Evolutionary conservation across 106 monocot genomes (phyloP), one percentile per base, ranked within the genome.

Genomic region (Chionographis japonica): DNA sequence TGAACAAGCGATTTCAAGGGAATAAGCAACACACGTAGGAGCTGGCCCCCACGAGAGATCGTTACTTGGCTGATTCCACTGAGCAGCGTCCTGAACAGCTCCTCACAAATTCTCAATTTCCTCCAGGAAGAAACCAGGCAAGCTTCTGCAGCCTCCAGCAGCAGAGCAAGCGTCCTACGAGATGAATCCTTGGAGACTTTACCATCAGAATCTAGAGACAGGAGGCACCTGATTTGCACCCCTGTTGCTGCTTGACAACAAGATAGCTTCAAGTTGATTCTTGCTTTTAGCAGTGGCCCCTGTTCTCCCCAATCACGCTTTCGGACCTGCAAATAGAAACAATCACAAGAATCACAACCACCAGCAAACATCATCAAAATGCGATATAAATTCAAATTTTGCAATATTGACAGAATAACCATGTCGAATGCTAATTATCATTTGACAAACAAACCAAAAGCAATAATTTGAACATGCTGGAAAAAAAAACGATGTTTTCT

Each of bases 231-330:
- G 37, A 81, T 74, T 67, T 77, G 89, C 56, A 88, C 81, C 55
- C 53, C 62, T 20, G 64, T 75, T 50, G 93, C 98, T 65, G 90
- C 93, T 71, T 98, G 93, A 66, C 92, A 92, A 38, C 87, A 77
- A 37, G 85, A 83, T 10, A 98, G 35, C 52, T 98, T 98, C 17
- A 74, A 70, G 40, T 79, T 84, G 42, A 98, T 93, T 78, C 87
- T 92, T 5, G 64, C 72, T 75, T 83, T 93, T 43, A 98, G 77
- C 59, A 72, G 82, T 68, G 85, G 58, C 2, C 98, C 98, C 50
- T 98, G 93, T 49, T 88, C 93, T 75, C 74, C 83, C 98, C 89
- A 93, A 63, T 93, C 93, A 66, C 85, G 83, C 65, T 93, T 98
- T 43, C 93, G 81, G 56, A 98, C 86, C 97, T 98, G 65, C 40